These are phyloP conservation scores for Anisodus acutangulus DNA, from an alignment of 257 asterid genomes.

Conservation along the genomic window DNA sequence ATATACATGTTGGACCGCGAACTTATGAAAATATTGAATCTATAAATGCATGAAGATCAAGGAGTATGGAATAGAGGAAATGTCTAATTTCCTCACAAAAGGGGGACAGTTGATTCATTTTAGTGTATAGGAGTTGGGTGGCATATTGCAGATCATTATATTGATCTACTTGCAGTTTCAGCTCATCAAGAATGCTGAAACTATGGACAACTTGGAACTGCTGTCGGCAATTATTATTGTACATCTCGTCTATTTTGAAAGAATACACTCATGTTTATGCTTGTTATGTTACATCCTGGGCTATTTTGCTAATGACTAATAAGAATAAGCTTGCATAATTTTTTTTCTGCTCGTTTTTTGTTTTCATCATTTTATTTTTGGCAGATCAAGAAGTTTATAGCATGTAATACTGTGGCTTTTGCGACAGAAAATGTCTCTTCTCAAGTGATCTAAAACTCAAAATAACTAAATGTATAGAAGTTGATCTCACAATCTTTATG, in stretches of 20 bases:
- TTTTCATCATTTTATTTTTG: background rate
- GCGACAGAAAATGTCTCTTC: background rate
- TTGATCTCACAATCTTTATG: no score
- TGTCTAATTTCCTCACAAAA: background rate
- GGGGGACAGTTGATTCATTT: background rate
- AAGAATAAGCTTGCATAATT: background rate
- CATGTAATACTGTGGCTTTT: background rate
- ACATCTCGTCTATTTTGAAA: background rate
- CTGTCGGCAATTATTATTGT: background rate
- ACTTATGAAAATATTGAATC: background rate
- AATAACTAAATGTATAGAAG: no score
- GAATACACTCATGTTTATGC: background rate
- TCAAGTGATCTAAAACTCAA: background rate
- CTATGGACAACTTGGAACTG: constrained; percentile 21
- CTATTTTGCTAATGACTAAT: background rate
- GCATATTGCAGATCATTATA: background rate
- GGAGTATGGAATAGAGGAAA: background rate
- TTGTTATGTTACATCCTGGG: background rate
- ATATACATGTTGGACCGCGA: background rate
- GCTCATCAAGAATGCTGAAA: constrained; percentile 3
- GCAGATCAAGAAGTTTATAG: background rate
- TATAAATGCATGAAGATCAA: background rate
- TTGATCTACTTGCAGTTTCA: constrained; percentile 3
- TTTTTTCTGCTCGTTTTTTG: background rate
- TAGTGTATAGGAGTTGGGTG: background rate